These are phyloP conservation scores for Alternaria gansuensis DNA, from an alignment of 2,329 filamentous ascomycete genomes.

Conservation along the genomic window DNA sequence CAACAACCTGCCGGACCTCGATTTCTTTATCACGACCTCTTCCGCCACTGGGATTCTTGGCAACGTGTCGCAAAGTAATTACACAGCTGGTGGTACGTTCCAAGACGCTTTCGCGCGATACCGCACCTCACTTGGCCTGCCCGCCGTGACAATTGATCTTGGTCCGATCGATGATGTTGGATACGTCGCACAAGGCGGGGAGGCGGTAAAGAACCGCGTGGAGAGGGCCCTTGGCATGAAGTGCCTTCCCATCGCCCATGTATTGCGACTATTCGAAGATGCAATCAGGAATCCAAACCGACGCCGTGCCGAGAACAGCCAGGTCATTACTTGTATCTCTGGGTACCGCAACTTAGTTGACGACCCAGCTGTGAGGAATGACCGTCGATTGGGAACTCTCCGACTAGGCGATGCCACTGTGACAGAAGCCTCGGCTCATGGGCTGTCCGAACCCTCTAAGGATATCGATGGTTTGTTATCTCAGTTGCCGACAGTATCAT, in stretches of 20 bases:
- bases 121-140: conserved; percentile 30
- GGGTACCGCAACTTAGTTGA: not conserved
- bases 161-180: conserved; percentile 59
- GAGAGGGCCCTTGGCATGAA: conserved; percentile 10
- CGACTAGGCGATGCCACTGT: conserved; percentile 1
- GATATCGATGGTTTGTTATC: conserved; percentile 1
- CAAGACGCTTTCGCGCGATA: conserved; percentile 38
- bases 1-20: conserved; percentile 22
- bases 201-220: conserved; percentile 7
- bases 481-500: conserved; percentile 3
- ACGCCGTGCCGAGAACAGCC: not conserved
- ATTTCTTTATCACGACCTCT: conserved; percentile 46
- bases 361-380: not conserved
- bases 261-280: conserved; percentile 7
- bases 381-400: conserved; percentile 6
- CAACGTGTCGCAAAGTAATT: conserved; percentile 56
- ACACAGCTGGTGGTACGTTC: conserved; percentile 56
- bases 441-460: not conserved
- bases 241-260: conserved; percentile 4
- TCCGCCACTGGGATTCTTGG: conserved; percentile 38
- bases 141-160: conserved; percentile 60
- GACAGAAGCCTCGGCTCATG: conserved; percentile 1
- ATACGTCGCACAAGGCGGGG: conserved; percentile 35
- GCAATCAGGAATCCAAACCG: conserved; percentile 8
- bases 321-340: conserved; percentile 8